A percentile compares a stretch with the other conserved stretches of the same genome.
Conservation (phyloP, 306 rosid species). For the Trifolium subterraneum region DNA sequence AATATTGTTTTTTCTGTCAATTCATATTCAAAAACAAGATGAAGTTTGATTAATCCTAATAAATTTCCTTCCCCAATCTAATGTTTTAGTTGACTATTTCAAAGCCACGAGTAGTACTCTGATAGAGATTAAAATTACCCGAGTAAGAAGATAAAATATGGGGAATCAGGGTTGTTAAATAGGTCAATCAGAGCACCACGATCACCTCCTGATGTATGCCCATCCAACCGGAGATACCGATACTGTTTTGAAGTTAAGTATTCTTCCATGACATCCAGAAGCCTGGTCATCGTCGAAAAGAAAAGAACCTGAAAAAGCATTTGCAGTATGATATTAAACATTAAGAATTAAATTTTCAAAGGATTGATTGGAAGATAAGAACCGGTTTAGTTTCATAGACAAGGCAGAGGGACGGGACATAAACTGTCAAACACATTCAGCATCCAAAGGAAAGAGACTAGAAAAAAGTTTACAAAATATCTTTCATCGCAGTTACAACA, state of each 20-base stretch:
- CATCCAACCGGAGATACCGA: constrained; percentile 92
- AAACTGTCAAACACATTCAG: constrained; percentile 27
- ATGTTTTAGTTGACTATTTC: constrained; percentile 11
- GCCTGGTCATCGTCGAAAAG: constrained; percentile 99
- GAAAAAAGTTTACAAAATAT: not conserved
- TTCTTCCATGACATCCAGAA: constrained; percentile 99
- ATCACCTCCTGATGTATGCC: constrained; percentile 95
- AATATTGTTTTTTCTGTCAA: not conserved
- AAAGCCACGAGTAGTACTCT: constrained; percentile 19
- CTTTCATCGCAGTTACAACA: constrained; percentile 30
- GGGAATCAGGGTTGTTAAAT: constrained; percentile 79
- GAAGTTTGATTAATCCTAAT: not conserved
- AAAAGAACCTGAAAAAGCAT: constrained; percentile 82
- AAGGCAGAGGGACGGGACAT: constrained; percentile 30
- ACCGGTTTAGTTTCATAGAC: constrained; percentile 6
- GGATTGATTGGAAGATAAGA: constrained; percentile 7
- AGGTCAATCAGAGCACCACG: constrained; percentile 92
- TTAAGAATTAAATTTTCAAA: constrained; percentile 22
- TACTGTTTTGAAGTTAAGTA: constrained; percentile 83
- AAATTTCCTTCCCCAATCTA: not conserved
- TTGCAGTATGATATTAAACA: constrained; percentile 30
- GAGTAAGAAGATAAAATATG: constrained; percentile 87
- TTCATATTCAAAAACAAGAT: constrained; percentile 19
- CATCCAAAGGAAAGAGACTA: constrained; percentile 26
- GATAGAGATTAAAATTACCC: constrained; percentile 59